These are phyloP conservation scores for Sugiyamaella floridensis DNA, from an alignment of 805 yeast genomes.

Conservation along the genomic window DNA sequence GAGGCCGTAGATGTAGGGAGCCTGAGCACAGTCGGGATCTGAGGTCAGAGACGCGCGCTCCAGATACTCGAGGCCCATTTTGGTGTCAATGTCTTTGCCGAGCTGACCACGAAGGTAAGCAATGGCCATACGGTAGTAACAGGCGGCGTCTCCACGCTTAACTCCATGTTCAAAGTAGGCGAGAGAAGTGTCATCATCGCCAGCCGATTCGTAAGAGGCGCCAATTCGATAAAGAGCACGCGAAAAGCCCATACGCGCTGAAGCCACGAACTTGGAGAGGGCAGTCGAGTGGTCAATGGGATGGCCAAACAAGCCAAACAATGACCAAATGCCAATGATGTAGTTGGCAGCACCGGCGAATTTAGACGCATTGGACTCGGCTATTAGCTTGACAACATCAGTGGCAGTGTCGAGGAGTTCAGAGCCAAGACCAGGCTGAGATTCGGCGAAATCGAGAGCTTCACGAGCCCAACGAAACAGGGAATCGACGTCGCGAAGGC, in stretches of 20 bases:
- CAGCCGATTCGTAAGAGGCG: constrained; percentile 28
- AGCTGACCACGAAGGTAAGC: constrained; percentile 30
- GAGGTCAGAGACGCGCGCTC: constrained; percentile 24
- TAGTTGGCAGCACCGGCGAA: constrained; percentile 27
- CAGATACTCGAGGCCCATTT: constrained; percentile 22
- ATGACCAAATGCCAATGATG: constrained; percentile 24
- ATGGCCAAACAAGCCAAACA: constrained; percentile 26
- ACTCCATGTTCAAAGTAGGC: constrained; percentile 32
- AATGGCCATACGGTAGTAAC: constrained; percentile 33
- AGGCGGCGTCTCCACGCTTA: constrained; percentile 32
- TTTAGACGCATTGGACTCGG: constrained; percentile 13
- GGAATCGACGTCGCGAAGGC: constrained; percentile 2
- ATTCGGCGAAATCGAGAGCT: constrained; percentile 25
- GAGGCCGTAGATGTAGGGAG: constrained; percentile 34
- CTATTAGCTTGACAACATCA: constrained; percentile 19
- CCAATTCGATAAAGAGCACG: constrained; percentile 35
- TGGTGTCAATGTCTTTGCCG: constrained; percentile 22
- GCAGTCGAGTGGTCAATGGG: constrained; percentile 19
- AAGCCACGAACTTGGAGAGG: constrained; percentile 23
- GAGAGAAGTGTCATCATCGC: constrained; percentile 27
- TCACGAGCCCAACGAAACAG: constrained; percentile 29
- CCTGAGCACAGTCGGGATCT: constrained; percentile 35
- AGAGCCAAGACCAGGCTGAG: constrained; percentile 22
- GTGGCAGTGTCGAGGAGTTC: constrained; percentile 21
- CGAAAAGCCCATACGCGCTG: constrained; percentile 28